Percentiles rank a stretch among this genome's conserved stretches.
Evolutionary conservation across 139 green algal genomes (phyloP).

Genomic region (Desmodesmus armatus): DNA sequence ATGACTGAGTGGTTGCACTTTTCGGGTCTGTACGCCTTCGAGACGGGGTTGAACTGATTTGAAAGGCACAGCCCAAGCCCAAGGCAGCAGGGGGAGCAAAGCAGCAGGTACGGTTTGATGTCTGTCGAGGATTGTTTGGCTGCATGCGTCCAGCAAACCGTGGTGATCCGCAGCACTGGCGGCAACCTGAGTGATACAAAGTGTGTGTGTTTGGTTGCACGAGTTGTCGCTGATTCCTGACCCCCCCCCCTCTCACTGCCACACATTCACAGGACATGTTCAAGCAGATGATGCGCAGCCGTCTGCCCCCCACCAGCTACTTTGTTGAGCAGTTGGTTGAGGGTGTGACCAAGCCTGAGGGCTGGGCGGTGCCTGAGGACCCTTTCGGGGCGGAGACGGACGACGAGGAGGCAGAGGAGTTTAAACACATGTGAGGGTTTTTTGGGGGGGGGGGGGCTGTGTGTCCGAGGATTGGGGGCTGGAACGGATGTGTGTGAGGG

Average conservation of each 20-base stretch:
- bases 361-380: conserved; percentile 58
- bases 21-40: too few relatives aligned
- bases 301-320: conserved; percentile 66
- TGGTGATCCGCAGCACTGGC: too few relatives aligned
- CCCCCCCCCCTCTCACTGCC: background rate
- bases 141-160: too few relatives aligned
- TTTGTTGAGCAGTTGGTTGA: conserved; percentile 69
- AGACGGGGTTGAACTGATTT: conserved; percentile 51
- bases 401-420: conserved; percentile 65
- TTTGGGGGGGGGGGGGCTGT: too few relatives aligned
- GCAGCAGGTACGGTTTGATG: conserved; percentile 48
- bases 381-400: conserved; percentile 61
- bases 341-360: conserved; percentile 50
- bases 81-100: conserved; percentile 42
- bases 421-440: conserved; percentile 58
- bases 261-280: conserved; percentile 49
- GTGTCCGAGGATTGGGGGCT: background rate
- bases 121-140: too few relatives aligned
- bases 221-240: too few relatives aligned
- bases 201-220: too few relatives aligned
- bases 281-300: conserved; percentile 61
- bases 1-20: too few relatives aligned
- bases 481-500: too few relatives aligned
- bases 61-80: conserved; percentile 27
- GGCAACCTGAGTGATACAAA: too few relatives aligned